These are phyloP conservation scores for Spathaspora jeffriesii DNA, from an alignment of 1,139 yeast species.

Conservation along the genomic window DNA sequence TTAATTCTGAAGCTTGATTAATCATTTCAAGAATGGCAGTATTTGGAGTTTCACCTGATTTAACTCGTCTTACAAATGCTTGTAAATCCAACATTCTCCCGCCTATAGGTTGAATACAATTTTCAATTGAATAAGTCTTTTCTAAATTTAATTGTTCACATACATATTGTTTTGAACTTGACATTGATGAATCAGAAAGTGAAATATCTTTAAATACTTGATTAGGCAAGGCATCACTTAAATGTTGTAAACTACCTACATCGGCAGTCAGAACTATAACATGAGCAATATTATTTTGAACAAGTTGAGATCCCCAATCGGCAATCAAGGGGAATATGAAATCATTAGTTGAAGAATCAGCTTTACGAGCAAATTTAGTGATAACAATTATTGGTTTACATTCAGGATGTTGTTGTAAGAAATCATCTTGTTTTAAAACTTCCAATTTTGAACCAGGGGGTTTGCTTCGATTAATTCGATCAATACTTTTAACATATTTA, in stretches of 20 bases:
- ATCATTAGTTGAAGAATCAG: conserved; percentile 53
- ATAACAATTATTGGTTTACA: conserved; percentile 85
- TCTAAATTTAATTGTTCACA: conserved; percentile 50
- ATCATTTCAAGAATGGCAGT: conserved; percentile 82
- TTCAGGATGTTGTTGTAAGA: conserved; percentile 83
- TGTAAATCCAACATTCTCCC: conserved; percentile 96
- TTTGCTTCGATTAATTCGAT: conserved; percentile 11
- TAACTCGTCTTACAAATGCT: conserved; percentile 83
- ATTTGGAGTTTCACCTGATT: conserved; percentile 80
- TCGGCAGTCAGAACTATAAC: conserved; percentile 88
- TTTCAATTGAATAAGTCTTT: conserved; percentile 41
- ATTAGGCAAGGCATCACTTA: conserved; percentile 76
- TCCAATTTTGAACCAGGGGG: conserved; percentile 18
- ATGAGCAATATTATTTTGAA: conserved; percentile 82
- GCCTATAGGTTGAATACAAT: conserved; percentile 74
- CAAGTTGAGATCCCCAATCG: conserved; percentile 84
- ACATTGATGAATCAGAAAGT: conserved; percentile 78
- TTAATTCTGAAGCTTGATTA: conserved; percentile 82
- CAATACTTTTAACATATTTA: conserved; percentile 25
- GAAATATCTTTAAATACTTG: conserved; percentile 78
- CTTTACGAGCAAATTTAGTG: conserved; percentile 63
- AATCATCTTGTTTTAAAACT: conserved; percentile 71
- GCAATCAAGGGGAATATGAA: conserved; percentile 77
- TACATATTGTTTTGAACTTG: conserved; percentile 73
- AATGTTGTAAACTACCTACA: conserved; percentile 68